Evolutionary conservation across 2,329 filamentous ascomycete genomes (phyloP).

Genomic region (Verticillium nubilum): DNA sequence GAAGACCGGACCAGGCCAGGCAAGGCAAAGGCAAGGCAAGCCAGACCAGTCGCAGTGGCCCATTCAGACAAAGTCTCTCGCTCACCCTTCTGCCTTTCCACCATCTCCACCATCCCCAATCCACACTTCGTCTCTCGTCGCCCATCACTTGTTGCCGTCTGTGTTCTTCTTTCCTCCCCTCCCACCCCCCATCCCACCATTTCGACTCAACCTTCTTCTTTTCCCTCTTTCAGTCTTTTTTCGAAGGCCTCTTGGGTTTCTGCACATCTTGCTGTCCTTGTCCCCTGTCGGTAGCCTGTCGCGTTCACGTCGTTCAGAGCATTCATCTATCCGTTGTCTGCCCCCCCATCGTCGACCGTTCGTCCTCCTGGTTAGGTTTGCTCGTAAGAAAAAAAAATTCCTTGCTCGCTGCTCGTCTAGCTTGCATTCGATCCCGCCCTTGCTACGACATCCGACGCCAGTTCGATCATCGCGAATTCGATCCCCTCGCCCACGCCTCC

Average conservation of each 20-base stretch:
- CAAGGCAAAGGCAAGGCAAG: background rate
- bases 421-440: background rate
- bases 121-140: slow-evolving; percentile 6
- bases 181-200: slow-evolving; percentile 25
- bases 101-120: slow-evolving; percentile 5
- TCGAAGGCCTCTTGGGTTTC: slow-evolving; percentile 3
- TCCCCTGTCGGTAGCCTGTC: background rate
- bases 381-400: slow-evolving; percentile 6
- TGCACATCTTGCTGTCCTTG: background rate
- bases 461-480: background rate
- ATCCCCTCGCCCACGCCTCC: background rate
- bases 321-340: slow-evolving; percentile 2
- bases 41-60: background rate
- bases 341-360: slow-evolving; percentile 10
- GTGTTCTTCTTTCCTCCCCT: slow-evolving; percentile 18
- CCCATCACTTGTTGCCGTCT: slow-evolving; percentile 8
- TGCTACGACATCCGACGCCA: background rate
- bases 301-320: background rate
- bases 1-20: background rate
- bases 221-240: slow-evolving; percentile 3
- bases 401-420: background rate
- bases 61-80: slow-evolving; percentile 1
- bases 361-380: slow-evolving; percentile 6
- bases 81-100: slow-evolving; percentile 2
- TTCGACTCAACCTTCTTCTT: slow-evolving; percentile 1